Base-by-base conservation (phyloP, 805 yeast genomes). In the Alloascoidea hylecoeti region DNA sequence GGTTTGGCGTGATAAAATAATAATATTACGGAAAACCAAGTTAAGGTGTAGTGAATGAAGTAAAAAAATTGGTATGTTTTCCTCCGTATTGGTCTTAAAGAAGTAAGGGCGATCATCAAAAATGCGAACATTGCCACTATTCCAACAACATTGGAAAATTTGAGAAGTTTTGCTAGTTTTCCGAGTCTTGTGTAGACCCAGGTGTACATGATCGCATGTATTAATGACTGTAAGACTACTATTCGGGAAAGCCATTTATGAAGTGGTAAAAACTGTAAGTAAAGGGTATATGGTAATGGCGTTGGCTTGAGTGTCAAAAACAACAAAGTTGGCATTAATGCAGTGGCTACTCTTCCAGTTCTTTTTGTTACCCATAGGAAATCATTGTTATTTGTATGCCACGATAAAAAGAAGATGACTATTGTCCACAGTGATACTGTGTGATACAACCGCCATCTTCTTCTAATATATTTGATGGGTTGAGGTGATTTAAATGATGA, bases 221-320 rank as follows among this genome's bases (percentile, higher is more conserved):
- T 36, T 0, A 65, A 34, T 0, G 67, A 65, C 19, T 67, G 50
- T 0, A 63, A 42, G 1, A 75, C 49, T 16, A 78, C 66, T 2
- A 75, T 30, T 41, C 89, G 58, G 3, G 86, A 75, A 1, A 78
- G 45, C 88, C 89, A 79, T 47, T 78, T 78, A 50, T 81, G 94
- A 5, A 80, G 46, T 15, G 61, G 61, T 3, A 14, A 38, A 30
- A 35, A 39, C 32, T n/a, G 18, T 38, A 17, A 44, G 35, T 15
- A 37, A 38, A 16, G 40, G 49, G 52, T 68, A 39, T 57, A 49
- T 3, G 63, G 63, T 39, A 66, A 49, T 30, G 68, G 66, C n/a
- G 66, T 57, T 2, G 85, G 84, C 39, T 78, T 60, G 12, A 78
- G 46, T 2, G 71, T 72, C 14, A 79, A 48, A 30, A 70, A 61